Base-by-base conservation (phyloP, 768 basidiomycete species). In the Tylopilus balloui region DNA sequence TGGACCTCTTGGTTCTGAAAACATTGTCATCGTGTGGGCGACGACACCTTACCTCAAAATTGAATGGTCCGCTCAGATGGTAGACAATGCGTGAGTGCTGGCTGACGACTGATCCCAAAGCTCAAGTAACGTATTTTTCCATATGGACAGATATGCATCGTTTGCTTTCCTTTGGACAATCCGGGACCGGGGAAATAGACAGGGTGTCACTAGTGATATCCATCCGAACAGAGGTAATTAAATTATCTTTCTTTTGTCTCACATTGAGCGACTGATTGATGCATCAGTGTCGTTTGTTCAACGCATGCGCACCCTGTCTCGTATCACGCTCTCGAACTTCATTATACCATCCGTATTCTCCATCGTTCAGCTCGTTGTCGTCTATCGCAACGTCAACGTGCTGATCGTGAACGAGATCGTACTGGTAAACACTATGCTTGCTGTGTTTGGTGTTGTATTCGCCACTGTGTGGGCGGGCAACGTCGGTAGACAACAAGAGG, bases 241-340 rank as follows among this genome's bases (percentile, higher is more conserved):
- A 5, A 12, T 36, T 17, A 17, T 10, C 6, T 6, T 20, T 17
- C 35, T 19, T 19, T 19, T 36, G n/a, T 34, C n/a, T 17, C 17
- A 43, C 15, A 19, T 38, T 3, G 1, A 19, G n/a, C 19, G 3
- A 19, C 5, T 34, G 10, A 34, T 11, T 3, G 32, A 3, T 20
- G 2, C 31, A 23, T 8, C 19, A 64, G 63, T 45, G 35, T 50
- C 64, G 8, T 63, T 65, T 17, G 15, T 55, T 3, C 47, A 55
- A 14, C 63, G 64, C 21, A 39, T 67, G 39, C 58, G 53, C 19
- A 58, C 43, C 31, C 57, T 69, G 19, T 68, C 59, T 21, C 62
- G 51, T 19, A 66, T 69, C 19, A 64, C 67, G 15, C 58, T 64
- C 36, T 62, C 66, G 6, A 69, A 69, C 45, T 69, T 69, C 42